Evolutionary conservation across 495 filamentous ascomycete genomes (phyloP).

Genomic region (Aspergillus carlsbadensis): DNA sequence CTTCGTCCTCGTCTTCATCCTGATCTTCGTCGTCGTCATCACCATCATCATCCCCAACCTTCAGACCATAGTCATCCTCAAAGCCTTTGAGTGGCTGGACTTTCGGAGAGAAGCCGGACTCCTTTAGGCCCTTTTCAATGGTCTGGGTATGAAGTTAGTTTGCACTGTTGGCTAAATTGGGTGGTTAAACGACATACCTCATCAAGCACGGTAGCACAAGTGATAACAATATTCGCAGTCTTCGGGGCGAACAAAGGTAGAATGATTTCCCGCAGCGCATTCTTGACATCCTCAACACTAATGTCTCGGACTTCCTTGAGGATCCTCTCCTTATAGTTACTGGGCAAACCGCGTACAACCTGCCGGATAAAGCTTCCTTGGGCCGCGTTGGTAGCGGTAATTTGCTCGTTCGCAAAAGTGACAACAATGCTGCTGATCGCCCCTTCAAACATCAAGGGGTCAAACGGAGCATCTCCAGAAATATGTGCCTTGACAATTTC

Average conservation of each 20-base stretch:
- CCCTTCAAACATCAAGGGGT: constrained; percentile 81
- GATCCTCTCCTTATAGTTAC: constrained; percentile 73
- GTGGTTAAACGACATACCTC: constrained; percentile 69
- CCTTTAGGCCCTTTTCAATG: constrained; percentile 67
- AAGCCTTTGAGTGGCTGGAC: constrained; percentile 76
- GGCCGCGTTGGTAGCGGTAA: constrained; percentile 76
- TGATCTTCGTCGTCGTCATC: constrained; percentile 53
- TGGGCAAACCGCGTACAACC: constrained; percentile 74
- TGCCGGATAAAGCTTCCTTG: constrained; percentile 76
- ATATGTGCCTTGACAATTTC: constrained; percentile 69
- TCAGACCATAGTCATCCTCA: constrained; percentile 87
- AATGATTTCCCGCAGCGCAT: constrained; percentile 70
- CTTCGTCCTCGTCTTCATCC: constrained; percentile 42
- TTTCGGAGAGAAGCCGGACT: constrained; percentile 74
- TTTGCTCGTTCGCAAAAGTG: constrained; percentile 79
- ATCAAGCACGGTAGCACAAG: constrained; percentile 81
- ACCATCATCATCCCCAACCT: constrained; percentile 64
- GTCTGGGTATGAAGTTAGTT: constrained; percentile 44
- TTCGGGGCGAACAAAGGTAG: constrained; percentile 74
- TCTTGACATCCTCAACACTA: constrained; percentile 71
- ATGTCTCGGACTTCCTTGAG: constrained; percentile 75
- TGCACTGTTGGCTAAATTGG: too few species aligned
- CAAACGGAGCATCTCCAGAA: constrained; percentile 61
- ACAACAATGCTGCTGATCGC: constrained; percentile 87
- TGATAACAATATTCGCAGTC: constrained; percentile 79